A percentile compares a stretch with the other conserved stretches of the same genome.
Conservation (phyloP, 2,329 filamentous ascomycete genomes). For the Paracoccidioides brasiliensis region DNA sequence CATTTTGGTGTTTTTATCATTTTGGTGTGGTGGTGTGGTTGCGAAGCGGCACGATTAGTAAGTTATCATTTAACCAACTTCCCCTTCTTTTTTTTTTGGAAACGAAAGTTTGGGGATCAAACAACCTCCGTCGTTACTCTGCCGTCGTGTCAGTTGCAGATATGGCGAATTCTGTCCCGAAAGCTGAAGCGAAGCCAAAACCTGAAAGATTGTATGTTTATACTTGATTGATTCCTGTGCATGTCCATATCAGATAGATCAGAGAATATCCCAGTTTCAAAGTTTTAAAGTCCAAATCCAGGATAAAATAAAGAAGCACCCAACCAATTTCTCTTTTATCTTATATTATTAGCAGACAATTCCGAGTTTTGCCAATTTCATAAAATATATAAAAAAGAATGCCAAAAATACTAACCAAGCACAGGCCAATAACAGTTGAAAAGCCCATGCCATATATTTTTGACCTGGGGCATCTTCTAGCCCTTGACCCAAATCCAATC, state of each 20-base stretch:
- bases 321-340: neutral
- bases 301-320: constrained; percentile 1
- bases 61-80: no score
- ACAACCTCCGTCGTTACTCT: neutral
- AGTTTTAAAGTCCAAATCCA: constrained; percentile 1
- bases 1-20: no score
- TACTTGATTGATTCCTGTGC: neutral
- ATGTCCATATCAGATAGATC: neutral
- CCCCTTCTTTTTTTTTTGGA: no score
- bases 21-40: no score
- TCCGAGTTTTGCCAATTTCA: neutral
- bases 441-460: constrained; percentile 88
- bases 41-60: no score
- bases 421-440: constrained; percentile 49
- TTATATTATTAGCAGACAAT: neutral
- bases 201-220: constrained; percentile 29
- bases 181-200: constrained; percentile 17
- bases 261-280: neutral
- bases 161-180: constrained; percentile 13
- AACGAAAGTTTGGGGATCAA: neutral
- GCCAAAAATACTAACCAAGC: constrained; percentile 9
- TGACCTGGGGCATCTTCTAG: constrained; percentile 77
- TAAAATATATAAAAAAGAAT: neutral
- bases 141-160: constrained; percentile 19
- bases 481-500: constrained; percentile 76